phyloP scores from a whole-genome alignment of 1,284 basidiomycete species.

The Fomitopsis palustris region DNA sequence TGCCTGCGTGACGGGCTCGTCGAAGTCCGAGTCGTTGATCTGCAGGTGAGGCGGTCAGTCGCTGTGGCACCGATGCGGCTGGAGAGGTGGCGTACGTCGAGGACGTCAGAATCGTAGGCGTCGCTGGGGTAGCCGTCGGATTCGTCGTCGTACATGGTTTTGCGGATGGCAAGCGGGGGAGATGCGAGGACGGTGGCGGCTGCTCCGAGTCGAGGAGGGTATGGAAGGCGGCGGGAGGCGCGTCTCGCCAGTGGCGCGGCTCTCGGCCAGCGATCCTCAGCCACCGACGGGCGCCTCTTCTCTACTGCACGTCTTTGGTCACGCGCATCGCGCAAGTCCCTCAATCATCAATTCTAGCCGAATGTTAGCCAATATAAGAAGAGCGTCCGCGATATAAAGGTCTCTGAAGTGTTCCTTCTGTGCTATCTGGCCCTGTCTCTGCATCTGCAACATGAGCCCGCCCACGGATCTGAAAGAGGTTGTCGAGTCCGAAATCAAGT shows the following conservation, averaged over 20 bases:
- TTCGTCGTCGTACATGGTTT: slow-evolving; percentile 30
- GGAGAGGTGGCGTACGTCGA: slow-evolving; percentile 20
- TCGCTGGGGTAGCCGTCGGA: slow-evolving; percentile 25
- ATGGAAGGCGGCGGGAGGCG: neutral
- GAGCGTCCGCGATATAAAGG: too few species aligned
- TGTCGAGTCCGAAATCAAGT: slow-evolving; percentile 66
- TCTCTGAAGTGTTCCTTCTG: neutral
- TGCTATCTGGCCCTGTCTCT: neutral
- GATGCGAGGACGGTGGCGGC: neutral
- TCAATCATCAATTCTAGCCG: neutral
- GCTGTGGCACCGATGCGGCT: slow-evolving; percentile 1
- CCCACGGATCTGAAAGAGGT: slow-evolving; percentile 57
- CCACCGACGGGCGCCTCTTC: too few species aligned
- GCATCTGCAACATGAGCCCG: slow-evolving; percentile 29
- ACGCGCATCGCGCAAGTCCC: neutral
- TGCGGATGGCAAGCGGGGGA: neutral
- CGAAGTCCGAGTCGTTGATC: slow-evolving; percentile 30
- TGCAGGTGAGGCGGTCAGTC: slow-evolving; percentile 6
- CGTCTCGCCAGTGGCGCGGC: neutral
- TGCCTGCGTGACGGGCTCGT: slow-evolving; percentile 15
- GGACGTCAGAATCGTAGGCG: slow-evolving; percentile 27
- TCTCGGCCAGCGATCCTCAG: too few species aligned
- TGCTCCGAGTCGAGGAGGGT: neutral
- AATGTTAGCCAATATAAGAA: too few species aligned
- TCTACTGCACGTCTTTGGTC: neutral